Evolutionary conservation across 73 alveolate species (phyloP), one percentile per base, ranked within the genome.

Genomic region (Paraurostyla sp.): DNA sequence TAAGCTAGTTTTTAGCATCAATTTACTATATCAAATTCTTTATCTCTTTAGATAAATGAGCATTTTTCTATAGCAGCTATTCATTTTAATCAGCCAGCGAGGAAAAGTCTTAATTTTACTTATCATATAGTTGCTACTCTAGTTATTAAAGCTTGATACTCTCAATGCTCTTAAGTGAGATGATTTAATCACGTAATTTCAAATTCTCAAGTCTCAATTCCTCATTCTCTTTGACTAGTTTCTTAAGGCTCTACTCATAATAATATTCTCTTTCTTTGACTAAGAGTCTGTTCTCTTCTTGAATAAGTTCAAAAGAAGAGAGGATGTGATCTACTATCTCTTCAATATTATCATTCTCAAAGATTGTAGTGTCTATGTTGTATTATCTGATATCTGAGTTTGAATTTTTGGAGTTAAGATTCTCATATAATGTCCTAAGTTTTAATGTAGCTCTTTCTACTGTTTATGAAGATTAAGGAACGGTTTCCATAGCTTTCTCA

Each of bases 201-300:
- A 48, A 25, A 45, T 25, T 46, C 35, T 73, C 86, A 13, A 48
- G 27, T 73, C 71, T 49, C 30, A 73, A 27, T 11, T 48, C 71
- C 29, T 73, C 86, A 56, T 48, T 73, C 42, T 73, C 86, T 27
- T 49, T 73, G 9, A 48, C 65, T 25, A 73, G 18, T 30, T 73
- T 73, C 71, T 73, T 73, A 16, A 73, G 71, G 29, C 46, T 73
- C 42, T 73, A 73, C 20, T 73, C 86, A 46, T 48, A 73, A 36
- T 73, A 73, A 30, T 48, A 73, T 30, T 73, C 86, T 30, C 71
- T 73, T 73, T 73, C 86, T 46, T 73, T 48, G 0, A 48, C 11
- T 16, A 73, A 35, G 6, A 73, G 50, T 30, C 86, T 73, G 18
- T 48, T 73, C 46, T 73, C 86, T 36, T 73, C 86, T 73, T 73